Evolutionary conservation across 2,329 filamentous ascomycete genomes (phyloP), one percentile per base, ranked within the genome.

Genomic region (Pochonia chlamydosporia): DNA sequence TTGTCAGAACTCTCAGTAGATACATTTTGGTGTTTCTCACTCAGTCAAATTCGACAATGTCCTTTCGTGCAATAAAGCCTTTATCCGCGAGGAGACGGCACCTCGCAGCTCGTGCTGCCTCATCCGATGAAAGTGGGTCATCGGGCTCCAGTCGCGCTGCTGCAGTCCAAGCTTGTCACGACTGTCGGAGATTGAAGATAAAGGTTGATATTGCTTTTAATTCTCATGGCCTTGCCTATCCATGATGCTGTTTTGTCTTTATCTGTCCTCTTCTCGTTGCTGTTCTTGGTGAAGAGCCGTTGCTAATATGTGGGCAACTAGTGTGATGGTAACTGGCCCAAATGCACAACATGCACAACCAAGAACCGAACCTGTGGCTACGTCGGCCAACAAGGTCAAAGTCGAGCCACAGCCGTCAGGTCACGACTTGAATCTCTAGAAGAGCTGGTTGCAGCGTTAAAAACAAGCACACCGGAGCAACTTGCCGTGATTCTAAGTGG

Each of bases 311-410:
- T 13, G 9, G 7, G 18, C 5, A 23, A 8, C 11, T 16, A 46
- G 43, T 46, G 43, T 24, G 43, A 46, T 21, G 43, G 43, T 16
- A 16, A 28, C 16, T 20, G 43, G 31, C 43, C 43, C 14, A 46
- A 26, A 31, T 46, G 43, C 16, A 20, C 25, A 11, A 37, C 43
- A 13, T 46, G 43, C 30, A 25, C 25, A 3, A 11, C n/a, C 33
- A 40, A 39, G 23, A 31, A 30, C 13, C 43, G 43, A 18, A 14
- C 16, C 13, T 46, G 43, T 13, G 33, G 43, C 24, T 46, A 46
- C 24, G 43, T 39, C 21, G 35, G 39, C 13, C 33, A 31, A 8
- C 23, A 39, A 24, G 21, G n/a, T 14, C 35, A 46, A 25, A 37
- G 35, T 23, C 35, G 35, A 39, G 35, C 24, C 4, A 25, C 24